These are phyloP conservation scores for Spirogloea muscicola DNA, from an alignment of 139 green algal genomes.

Conservation along the genomic window DNA sequence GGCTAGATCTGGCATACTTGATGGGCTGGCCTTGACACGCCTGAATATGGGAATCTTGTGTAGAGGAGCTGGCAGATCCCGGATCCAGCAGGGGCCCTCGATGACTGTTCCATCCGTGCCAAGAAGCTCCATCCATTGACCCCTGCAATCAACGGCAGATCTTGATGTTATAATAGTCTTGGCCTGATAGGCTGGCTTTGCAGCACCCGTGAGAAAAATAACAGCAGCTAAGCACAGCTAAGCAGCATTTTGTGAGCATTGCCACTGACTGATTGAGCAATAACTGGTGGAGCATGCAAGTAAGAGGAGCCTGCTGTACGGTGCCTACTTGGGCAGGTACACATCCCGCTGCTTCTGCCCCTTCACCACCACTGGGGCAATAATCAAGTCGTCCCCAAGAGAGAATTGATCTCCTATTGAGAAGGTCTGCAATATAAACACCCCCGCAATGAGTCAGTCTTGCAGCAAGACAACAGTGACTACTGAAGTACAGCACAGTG, in stretches of 20 bases:
- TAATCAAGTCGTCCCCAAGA: conserved; percentile 61
- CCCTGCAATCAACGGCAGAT: conserved; percentile 6
- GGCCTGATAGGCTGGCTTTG: no score
- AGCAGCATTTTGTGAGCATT: no score
- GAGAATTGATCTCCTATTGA: conserved; percentile 63
- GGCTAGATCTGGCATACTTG: no score
- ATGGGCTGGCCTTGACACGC: no score
- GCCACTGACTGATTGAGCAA: no score
- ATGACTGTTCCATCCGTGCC: conserved; percentile 37
- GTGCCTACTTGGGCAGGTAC: conserved; percentile 57
- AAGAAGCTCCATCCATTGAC: conserved; percentile 35
- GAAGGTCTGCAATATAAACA: conserved; percentile 49
- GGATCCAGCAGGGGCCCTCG: conserved; percentile 56
- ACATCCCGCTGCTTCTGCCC: conserved; percentile 53
- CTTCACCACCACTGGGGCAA: conserved; percentile 61
- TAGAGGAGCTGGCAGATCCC: conserved; percentile 53
- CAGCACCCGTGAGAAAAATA: neutral
- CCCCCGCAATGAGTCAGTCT: no score
- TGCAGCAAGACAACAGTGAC: no score
- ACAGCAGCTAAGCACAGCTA: no score
- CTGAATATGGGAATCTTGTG: conserved; percentile 57
- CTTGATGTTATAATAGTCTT: neutral
- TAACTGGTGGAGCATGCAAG: neutral
- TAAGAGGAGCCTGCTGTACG: no score
- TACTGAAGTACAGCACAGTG: neutral